These are phyloP conservation scores for Solanum sitiens DNA, from an alignment of 257 asterid genomes.

Conservation along the genomic window DNA sequence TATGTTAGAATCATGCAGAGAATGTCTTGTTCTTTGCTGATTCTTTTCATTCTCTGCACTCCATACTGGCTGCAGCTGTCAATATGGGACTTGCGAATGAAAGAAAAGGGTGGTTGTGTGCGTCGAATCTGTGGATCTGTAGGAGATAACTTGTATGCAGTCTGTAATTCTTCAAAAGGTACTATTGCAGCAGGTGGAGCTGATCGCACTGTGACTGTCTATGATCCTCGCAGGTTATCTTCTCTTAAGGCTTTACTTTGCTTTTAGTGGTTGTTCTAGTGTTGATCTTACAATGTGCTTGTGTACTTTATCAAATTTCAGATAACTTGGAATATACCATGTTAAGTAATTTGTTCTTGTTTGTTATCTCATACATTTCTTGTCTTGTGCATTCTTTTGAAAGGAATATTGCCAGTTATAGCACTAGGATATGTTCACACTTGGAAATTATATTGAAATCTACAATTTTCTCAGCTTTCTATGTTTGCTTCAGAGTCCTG, in stretches of 20 bases:
- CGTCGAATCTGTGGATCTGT: constrained; percentile 69
- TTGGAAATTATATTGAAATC: background rate
- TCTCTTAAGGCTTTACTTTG: background rate
- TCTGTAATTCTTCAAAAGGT: constrained; percentile 63
- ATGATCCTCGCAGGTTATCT: constrained; percentile 87
- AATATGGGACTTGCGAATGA: constrained; percentile 82
- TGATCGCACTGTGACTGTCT: constrained; percentile 77
- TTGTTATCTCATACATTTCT: background rate
- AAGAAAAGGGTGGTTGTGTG: constrained; percentile 91
- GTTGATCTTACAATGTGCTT: background rate
- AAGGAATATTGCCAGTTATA: background rate
- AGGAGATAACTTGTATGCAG: constrained; percentile 66
- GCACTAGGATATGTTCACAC: background rate
- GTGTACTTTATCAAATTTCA: background rate
- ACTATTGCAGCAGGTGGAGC: constrained; percentile 77
- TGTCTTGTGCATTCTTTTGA: background rate
- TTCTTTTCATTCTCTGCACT: background rate
- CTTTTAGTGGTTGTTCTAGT: background rate
- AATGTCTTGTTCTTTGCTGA: background rate
- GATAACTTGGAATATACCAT: background rate
- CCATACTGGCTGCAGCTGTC: constrained; percentile 41
- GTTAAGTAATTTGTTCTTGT: background rate
- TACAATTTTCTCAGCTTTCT: background rate
- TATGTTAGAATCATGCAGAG: background rate
- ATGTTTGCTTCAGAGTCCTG: background rate